phyloP scores from a whole-genome alignment of 192 early-diverging fungal species.

The Allomyces macrogynus region DNA sequence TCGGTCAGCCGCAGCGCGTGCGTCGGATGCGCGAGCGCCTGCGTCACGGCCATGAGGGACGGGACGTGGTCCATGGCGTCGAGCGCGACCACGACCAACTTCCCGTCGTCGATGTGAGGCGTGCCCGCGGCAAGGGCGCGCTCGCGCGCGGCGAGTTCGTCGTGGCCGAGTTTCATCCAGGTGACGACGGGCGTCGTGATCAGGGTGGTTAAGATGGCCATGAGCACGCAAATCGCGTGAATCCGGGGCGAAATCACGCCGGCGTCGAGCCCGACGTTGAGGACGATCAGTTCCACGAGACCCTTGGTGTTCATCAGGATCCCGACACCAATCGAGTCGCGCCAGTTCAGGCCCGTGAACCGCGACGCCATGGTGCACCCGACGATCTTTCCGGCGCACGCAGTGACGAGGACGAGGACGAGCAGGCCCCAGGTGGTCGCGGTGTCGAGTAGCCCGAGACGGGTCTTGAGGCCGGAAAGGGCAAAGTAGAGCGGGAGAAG shows the following conservation, averaged over 20 bases:
- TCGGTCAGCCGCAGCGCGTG: constrained; percentile 56
- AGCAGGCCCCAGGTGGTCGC: constrained; percentile 55
- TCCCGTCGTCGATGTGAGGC: constrained; percentile 3
- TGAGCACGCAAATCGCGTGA: constrained; percentile 55
- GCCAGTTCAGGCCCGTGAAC: constrained; percentile 46
- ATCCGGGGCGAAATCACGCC: constrained; percentile 9
- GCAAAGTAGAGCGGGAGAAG: constrained; percentile 90
- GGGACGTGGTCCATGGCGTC: constrained; percentile 42
- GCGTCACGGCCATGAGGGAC: constrained; percentile 44
- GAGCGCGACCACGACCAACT: constrained; percentile 33
- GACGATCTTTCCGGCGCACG: constrained; percentile 70
- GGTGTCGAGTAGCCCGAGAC: constrained; percentile 50
- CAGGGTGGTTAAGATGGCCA: constrained; percentile 72
- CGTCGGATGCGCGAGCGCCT: constrained; percentile 24
- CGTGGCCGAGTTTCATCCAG: constrained; percentile 49
- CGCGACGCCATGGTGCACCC: constrained; percentile 52
- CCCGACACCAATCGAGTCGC: constrained; percentile 70
- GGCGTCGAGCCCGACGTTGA: constrained; percentile 80
- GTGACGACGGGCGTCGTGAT: constrained; percentile 61
- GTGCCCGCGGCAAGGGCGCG: constrained; percentile 9
- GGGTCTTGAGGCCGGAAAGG: constrained; percentile 75
- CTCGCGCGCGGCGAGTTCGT: constrained; percentile 20
- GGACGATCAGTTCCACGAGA: constrained; percentile 83
- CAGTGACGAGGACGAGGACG: constrained; percentile 50
- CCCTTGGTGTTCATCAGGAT: constrained; percentile 92